Evolutionary conservation across 1,284 basidiomycete species (phyloP).

Genomic region (Cryptococcus hybrid): DNA sequence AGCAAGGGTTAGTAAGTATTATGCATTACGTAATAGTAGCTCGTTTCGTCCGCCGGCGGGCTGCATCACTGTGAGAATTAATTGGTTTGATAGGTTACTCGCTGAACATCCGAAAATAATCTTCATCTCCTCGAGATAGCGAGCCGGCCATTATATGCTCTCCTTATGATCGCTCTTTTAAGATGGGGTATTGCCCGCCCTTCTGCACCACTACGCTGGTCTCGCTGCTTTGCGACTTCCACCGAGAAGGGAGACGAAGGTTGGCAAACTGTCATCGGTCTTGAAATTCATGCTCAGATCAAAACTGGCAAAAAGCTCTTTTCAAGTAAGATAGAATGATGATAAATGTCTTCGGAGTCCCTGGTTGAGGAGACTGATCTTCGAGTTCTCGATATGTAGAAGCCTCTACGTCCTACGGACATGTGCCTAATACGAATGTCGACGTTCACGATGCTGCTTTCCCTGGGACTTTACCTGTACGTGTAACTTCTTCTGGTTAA

Average conservation of each 20-base stretch:
- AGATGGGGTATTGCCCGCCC: no score
- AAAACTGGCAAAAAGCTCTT: constrained; percentile 72
- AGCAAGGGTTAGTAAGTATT: no score
- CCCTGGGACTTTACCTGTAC: constrained; percentile 87
- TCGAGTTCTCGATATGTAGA: constrained; percentile 4
- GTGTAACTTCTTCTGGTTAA: constrained; percentile 24
- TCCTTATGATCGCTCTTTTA: no score
- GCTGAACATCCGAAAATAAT: no score
- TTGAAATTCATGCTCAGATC: constrained; percentile 95
- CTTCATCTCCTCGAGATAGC: no score
- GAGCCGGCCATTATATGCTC: no score
- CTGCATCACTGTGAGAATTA: no score
- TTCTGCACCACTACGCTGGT: no score
- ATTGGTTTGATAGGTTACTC: no score
- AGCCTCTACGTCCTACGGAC: constrained; percentile 34
- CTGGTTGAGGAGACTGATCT: background rate
- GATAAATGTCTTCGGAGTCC: constrained; percentile 1
- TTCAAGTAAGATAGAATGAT: constrained; percentile 60
- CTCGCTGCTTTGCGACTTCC: background rate
- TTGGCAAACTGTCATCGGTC: constrained; percentile 86
- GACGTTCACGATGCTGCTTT: constrained; percentile 83
- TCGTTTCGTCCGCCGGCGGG: no score
- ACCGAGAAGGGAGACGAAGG: constrained; percentile 40
- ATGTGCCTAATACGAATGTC: constrained; percentile 62
- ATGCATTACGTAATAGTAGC: no score